Evolutionary conservation across 495 filamentous ascomycete genomes (phyloP), one percentile per base, ranked within the genome.

Genomic region (Darksidea phi): DNA sequence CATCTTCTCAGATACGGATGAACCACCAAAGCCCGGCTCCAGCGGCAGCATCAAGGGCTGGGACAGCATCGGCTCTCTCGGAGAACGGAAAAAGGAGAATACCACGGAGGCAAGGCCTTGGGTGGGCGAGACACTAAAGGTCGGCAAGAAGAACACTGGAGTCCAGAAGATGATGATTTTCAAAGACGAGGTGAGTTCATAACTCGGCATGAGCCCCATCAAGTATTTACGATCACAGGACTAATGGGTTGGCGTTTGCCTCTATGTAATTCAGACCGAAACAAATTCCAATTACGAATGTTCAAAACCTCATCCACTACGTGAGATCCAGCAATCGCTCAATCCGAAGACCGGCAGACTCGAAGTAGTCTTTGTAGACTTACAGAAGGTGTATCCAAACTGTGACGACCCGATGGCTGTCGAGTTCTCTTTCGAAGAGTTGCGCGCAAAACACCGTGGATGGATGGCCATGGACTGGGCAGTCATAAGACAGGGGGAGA

Each of bases 161-260:
- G 80, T 79, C 32, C 80, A 88, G 49, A 98, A 97, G 78, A 84
- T 98, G 84, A 77, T 86, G 68, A 82, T 97, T 18, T 98, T 96
- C 80, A 91, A 91, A 78, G 94, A 98, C 80, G 82, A 88, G 88
- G 94, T 97, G 86, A 84, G 92, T 83, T 53, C 8, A 23, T 41
- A 65, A 61, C 60, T 57, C 67, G 38, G 25, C 61, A 57, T 58
- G 59, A 66, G 48, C 70, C 69, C 55, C 67, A 79, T 73, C 76
- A 75, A 67, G 81, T 90, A 84, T 96, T 95, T 91, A 96, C 92
- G 81, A 86, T 84, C 82, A 84, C 81, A 96, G 91, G 91, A 95
- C 91, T 96, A 95, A 96, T 90, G 82, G 75, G 75, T 84, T 82
- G 79, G 80, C 75, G 77, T 79, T 82, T 78, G 76, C 75, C 82